These are phyloP conservation scores for Phaeosphaeriaceae sp. DNA, from an alignment of 2,329 filamentous ascomycete genomes.

Conservation along the genomic window DNA sequence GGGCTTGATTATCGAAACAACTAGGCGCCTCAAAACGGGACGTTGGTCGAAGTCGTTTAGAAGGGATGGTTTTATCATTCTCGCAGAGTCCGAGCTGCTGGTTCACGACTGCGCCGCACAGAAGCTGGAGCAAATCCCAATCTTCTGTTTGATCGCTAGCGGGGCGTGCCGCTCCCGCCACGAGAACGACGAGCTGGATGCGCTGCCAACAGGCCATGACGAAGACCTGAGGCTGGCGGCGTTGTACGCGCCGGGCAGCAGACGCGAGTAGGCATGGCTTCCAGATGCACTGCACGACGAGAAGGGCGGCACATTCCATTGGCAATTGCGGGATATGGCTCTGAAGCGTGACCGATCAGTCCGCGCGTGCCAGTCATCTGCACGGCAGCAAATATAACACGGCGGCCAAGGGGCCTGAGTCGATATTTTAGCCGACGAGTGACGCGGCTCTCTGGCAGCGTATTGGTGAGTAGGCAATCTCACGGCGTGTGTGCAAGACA, in stretches of 20 bases:
- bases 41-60: not conserved
- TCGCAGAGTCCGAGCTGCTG: not conserved
- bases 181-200: slow-evolving; percentile 23
- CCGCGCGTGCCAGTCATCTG: slow-evolving; percentile 8
- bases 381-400: slow-evolving; percentile 11
- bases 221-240: not conserved
- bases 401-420: slow-evolving; percentile 21
- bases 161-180: slow-evolving; percentile 36
- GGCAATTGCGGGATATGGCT: slow-evolving; percentile 1
- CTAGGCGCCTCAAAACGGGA: not conserved
- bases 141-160: slow-evolving; percentile 30
- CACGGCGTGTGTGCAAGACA: slow-evolving; percentile 6
- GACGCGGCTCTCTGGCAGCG: slow-evolving; percentile 19
- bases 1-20: slow-evolving; percentile 2
- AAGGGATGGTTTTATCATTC: not conserved
- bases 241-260: slow-evolving; percentile 15
- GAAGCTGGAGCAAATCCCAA: slow-evolving; percentile 21
- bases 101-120: slow-evolving; percentile 11
- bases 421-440: slow-evolving; percentile 24
- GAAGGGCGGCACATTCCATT: slow-evolving; percentile 14
- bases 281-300: slow-evolving; percentile 16
- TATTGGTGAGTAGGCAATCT: slow-evolving; percentile 4
- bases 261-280: slow-evolving; percentile 22
- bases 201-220: slow-evolving; percentile 4
- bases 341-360: slow-evolving; percentile 20